Conservation (phyloP, 2,329 filamentous ascomycete genomes). For the Camillea tinctor region DNA sequence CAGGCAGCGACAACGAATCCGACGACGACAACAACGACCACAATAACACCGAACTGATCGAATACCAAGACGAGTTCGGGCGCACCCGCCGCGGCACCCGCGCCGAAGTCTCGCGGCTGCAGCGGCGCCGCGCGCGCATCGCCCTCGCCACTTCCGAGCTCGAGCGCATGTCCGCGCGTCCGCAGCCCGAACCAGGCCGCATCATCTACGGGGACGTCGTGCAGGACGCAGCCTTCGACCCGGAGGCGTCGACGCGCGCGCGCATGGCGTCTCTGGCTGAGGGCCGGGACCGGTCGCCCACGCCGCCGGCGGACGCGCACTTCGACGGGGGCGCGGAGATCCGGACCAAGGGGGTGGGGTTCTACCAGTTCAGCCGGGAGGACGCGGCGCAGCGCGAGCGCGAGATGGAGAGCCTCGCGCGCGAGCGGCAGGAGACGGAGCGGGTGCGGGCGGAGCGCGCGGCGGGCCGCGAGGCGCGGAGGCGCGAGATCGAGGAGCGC, state of each 20-base stretch:
- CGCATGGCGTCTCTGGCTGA: constrained; percentile 77
- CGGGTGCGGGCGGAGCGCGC: constrained; percentile 57
- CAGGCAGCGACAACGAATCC: constrained; percentile 66
- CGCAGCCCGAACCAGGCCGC: constrained; percentile 55
- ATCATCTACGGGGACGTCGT: constrained; percentile 85
- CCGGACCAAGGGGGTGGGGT: constrained; percentile 82
- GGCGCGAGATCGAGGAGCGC: constrained; percentile 62
- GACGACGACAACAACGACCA: constrained; percentile 45
- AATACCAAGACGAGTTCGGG: constrained; percentile 91
- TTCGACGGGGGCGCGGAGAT: constrained; percentile 86
- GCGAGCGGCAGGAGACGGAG: constrained; percentile 69
- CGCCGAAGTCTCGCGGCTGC: constrained; percentile 63
- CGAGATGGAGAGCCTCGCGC: constrained; percentile 75
- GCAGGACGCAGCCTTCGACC: constrained; percentile 79
- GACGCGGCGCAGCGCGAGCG: constrained; percentile 57
- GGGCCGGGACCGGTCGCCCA: constrained; percentile 75
- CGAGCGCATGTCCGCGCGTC: constrained; percentile 67
- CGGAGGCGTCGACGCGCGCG: constrained; percentile 56
- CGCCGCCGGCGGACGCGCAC: constrained; percentile 76
- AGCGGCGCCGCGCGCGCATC: constrained; percentile 53
- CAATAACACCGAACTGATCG: constrained; percentile 61
- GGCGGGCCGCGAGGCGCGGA: constrained; percentile 53
- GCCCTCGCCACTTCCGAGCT: constrained; percentile 58
- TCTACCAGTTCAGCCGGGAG: constrained; percentile 84
- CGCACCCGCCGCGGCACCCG: constrained; percentile 73